Evolutionary conservation across 2,329 filamentous ascomycete species (phyloP).

Genomic region (Penicillium expansum): DNA sequence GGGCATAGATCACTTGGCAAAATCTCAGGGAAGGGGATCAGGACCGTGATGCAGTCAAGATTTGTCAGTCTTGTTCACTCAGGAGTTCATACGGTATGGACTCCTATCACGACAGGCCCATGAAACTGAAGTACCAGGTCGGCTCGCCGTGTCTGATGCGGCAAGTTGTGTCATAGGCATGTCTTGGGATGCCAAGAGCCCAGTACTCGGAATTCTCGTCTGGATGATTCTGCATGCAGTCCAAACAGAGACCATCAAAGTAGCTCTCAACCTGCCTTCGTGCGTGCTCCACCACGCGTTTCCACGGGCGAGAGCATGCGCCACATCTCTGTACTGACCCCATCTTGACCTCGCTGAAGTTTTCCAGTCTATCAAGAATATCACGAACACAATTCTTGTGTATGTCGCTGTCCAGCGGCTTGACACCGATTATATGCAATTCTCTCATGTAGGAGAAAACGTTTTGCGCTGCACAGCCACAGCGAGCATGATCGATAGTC

Average conservation of each 20-base stretch:
- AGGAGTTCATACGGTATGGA: not conserved
- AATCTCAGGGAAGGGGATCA: too few species aligned
- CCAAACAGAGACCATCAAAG: not conserved
- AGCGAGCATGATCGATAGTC: not conserved
- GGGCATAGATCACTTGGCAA: too few species aligned
- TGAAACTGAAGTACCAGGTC: not conserved
- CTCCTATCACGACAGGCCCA: not conserved
- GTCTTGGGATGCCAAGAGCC: not conserved
- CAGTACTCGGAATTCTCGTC: not conserved
- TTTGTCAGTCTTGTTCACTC: not conserved
- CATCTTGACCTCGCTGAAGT: not conserved
- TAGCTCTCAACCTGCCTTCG: not conserved
- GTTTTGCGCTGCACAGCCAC: not conserved
- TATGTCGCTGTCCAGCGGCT: not conserved
- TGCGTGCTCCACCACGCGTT: not conserved
- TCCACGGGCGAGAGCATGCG: not conserved
- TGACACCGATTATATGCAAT: not conserved
- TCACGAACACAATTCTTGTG: not conserved
- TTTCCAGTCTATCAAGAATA: not conserved
- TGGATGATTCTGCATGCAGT: not conserved
- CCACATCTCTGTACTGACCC: not conserved
- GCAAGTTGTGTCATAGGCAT: not conserved
- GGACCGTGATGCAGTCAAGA: not conserved
- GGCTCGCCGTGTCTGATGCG: not conserved
- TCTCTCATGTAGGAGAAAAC: not conserved